Base-by-base conservation (phyloP, 805 yeast genomes). In the Starmerella riodocensis region DNA sequence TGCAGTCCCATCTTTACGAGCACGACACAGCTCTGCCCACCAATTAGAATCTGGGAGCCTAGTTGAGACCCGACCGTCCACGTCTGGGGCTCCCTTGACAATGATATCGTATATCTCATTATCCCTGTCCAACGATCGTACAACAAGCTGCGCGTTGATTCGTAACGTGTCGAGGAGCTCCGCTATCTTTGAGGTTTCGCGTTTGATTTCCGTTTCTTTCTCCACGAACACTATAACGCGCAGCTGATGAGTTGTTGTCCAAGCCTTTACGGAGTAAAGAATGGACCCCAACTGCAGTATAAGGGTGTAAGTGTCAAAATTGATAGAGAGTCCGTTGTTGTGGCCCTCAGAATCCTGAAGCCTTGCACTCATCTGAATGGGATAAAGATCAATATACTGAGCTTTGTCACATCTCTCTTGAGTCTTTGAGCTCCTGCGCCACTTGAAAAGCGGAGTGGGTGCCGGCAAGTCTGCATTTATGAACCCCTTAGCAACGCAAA, bases 221-320 rank as follows among this genome's bases (percentile, higher is more conserved):
- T 91, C 98, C 23, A 91, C 96, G 66, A 91, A 88, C 0, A 81
- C 93, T 37, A 91, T 76, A 9, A 91, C 84, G 43, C 98, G 65
- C 28, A 91, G 56, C 5, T 58, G 62, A 54, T 84, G 91, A 0
- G 79, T 75, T 34, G 66, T 66, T 47, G 81, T 76, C 99, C 99
- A 91, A 32, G 78, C 80, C 1, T 93, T 93, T 3, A 91, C 98
- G 0, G 98, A 86, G 9, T 81, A 74, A 42, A 91, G 63, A 49
- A 91, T 88, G 1, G 94, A 93, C 3, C 97, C 98, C 41, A 91
- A 64, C 54, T 91, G 99, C 42, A 93, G 63, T 47, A 91, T 91
- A 53, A 91, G 67, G 0, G 97, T 88, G 54, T 86, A 91, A 0
- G 99, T 91, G 58, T 91, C 99, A 55, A 91, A 85, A 54, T 91